Conservation (phyloP, 2,329 filamentous ascomycete species). For the Trichoderma atrobrunneum region DNA sequence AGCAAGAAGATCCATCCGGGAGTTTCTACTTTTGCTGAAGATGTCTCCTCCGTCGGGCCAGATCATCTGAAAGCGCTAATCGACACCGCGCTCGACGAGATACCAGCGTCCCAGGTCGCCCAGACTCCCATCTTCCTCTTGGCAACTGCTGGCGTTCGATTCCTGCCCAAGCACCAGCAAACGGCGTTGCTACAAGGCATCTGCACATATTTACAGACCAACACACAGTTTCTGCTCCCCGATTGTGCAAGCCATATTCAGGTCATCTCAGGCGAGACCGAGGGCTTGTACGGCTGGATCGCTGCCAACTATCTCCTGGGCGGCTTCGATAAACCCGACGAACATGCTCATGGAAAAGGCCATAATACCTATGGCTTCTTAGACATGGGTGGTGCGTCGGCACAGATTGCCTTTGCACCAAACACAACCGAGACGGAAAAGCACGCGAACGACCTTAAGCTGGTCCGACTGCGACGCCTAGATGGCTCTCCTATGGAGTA, state of each 20-base stretch:
- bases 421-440: constrained; percentile 87
- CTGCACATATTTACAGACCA: constrained; percentile 74
- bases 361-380: constrained; percentile 97
- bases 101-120: constrained; percentile 71
- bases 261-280: constrained; percentile 92
- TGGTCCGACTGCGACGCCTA: constrained; percentile 79
- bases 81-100: constrained; percentile 73
- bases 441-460: constrained; percentile 83
- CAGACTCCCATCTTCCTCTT: constrained; percentile 93
- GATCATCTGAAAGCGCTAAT: constrained; percentile 79
- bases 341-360: constrained; percentile 76
- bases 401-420: constrained; percentile 95
- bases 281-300: constrained; percentile 96
- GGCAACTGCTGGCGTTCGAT: constrained; percentile 90
- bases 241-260: constrained; percentile 88
- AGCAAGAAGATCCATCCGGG: constrained; percentile 93
- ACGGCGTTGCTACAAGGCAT: constrained; percentile 70
- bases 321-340: constrained; percentile 74
- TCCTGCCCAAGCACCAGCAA: constrained; percentile 73
- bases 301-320: constrained; percentile 93
- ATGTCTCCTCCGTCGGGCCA: constrained; percentile 70
- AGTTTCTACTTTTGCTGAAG: constrained; percentile 83
- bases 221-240: constrained; percentile 80
- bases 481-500: constrained; percentile 78
- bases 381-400: constrained; percentile 97